Evolutionary conservation across 352 stramenopile species (phyloP).

Genomic region (Phytophthora podocarpi): DNA sequence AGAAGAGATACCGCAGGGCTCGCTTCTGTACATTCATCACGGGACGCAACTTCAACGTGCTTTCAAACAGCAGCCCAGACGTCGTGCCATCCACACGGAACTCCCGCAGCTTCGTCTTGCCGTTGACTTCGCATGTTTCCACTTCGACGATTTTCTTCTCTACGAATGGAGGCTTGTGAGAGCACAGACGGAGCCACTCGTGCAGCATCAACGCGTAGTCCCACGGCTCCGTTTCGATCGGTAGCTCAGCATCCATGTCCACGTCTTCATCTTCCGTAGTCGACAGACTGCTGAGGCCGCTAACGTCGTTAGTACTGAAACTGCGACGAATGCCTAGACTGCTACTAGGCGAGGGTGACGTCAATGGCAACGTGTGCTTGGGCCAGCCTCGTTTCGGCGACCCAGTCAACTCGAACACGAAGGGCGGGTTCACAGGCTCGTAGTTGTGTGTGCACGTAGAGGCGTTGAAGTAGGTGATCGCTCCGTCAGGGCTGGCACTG

Average conservation of each 20-base stretch:
- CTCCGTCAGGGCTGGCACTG: slow-evolving; percentile 61
- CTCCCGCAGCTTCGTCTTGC: slow-evolving; percentile 43
- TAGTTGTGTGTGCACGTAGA: slow-evolving; percentile 81
- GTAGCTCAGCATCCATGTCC: slow-evolving; percentile 9
- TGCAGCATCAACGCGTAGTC: slow-evolving; percentile 66
- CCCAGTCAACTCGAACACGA: slow-evolving; percentile 60
- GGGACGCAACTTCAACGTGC: slow-evolving; percentile 69
- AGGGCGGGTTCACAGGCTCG: slow-evolving; percentile 65
- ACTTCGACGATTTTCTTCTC: slow-evolving; percentile 20
- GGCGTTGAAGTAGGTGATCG: slow-evolving; percentile 89
- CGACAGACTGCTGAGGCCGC: slow-evolving; percentile 26
- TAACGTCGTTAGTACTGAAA: slow-evolving; percentile 34
- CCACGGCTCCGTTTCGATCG: slow-evolving; percentile 14
- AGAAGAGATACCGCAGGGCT: slow-evolving; percentile 70
- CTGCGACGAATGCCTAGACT: slow-evolving; percentile 22
- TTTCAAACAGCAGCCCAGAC: slow-evolving; percentile 67
- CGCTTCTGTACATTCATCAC: slow-evolving; percentile 62
- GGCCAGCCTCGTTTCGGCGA: slow-evolving; percentile 34
- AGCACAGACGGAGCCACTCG: slow-evolving; percentile 65
- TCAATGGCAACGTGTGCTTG: slow-evolving; percentile 3
- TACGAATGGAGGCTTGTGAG: slow-evolving; percentile 62
- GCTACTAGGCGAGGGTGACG: not conserved
- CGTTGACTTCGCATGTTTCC: slow-evolving; percentile 2
- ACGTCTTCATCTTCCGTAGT: slow-evolving; percentile 20
- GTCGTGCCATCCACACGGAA: slow-evolving; percentile 77